phyloP scores from a whole-genome alignment of 805 yeast species.

The Candida ponderosae region DNA sequence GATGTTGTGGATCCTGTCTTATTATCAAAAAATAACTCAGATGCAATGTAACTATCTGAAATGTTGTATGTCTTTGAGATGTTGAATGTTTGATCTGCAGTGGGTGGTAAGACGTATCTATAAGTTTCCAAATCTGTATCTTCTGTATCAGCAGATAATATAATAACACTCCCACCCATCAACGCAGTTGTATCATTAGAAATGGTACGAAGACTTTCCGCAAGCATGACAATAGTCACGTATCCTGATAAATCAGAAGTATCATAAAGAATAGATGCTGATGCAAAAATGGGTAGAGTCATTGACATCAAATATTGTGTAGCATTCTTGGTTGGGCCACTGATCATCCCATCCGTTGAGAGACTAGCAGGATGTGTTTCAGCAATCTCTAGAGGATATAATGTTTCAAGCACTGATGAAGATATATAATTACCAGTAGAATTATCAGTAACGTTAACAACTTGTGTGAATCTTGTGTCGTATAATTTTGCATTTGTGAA shows the following conservation, averaged over 20 bases:
- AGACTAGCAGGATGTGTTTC: constrained; percentile 36
- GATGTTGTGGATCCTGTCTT: constrained; percentile 34
- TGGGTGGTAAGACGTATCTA: constrained; percentile 35
- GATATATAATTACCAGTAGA: constrained; percentile 28
- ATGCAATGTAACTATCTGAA: constrained; percentile 24
- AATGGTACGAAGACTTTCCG: constrained; percentile 32
- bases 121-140: constrained; percentile 21
- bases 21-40: constrained; percentile 26
- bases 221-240: constrained; percentile 49
- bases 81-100: constrained; percentile 8
- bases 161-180: constrained; percentile 25
- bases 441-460: constrained; percentile 36
- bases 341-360: constrained; percentile 38
- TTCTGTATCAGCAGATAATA: constrained; percentile 21
- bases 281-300: constrained; percentile 69
- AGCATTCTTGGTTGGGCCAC: constrained; percentile 56
- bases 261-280: constrained; percentile 59
- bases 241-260: constrained; percentile 62
- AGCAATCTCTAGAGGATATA: constrained; percentile 40
- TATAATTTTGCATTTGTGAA: constrained; percentile 62
- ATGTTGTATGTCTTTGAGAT: constrained; percentile 19
- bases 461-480: constrained; percentile 45
- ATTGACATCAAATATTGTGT: constrained; percentile 55
- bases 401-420: constrained; percentile 22
- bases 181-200: constrained; percentile 34